phyloP scores from a whole-genome alignment of 2,329 filamentous ascomycete genomes.

The Trichoderma sp. region DNA sequence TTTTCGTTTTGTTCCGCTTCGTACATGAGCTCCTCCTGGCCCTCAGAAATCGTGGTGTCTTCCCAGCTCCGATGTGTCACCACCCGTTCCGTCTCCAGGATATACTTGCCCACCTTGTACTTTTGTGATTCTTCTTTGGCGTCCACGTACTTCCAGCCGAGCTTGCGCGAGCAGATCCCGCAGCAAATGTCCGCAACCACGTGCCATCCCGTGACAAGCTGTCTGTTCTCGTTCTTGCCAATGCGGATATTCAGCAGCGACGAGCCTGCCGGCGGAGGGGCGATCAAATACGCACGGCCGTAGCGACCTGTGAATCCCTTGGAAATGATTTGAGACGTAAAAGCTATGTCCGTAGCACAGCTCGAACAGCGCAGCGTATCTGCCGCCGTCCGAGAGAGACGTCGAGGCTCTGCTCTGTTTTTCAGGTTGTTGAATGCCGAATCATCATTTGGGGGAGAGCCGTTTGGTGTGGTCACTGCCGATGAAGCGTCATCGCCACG shows the following conservation, averaged over 20 bases:
- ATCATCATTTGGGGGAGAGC: conserved; percentile 26
- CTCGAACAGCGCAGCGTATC: conserved; percentile 57
- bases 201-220: conserved; percentile 61
- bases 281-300: conserved; percentile 61
- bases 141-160: conserved; percentile 69
- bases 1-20: conserved; percentile 9
- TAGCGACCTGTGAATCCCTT: conserved; percentile 66
- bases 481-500: conserved; percentile 30
- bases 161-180: conserved; percentile 50
- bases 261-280: conserved; percentile 30
- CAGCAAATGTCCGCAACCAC: conserved; percentile 63
- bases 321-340: conserved; percentile 58
- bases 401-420: conserved; percentile 7
- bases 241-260: conserved; percentile 54
- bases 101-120: conserved; percentile 69
- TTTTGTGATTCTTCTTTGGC: conserved; percentile 57
- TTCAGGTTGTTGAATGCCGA: background rate
- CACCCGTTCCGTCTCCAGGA: conserved; percentile 60
- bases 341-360: conserved; percentile 61
- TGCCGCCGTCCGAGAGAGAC: conserved; percentile 45
- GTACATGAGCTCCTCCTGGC: conserved; percentile 12
- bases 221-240: conserved; percentile 53
- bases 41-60: conserved; percentile 26
- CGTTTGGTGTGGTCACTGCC: conserved; percentile 30
- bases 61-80: conserved; percentile 53